These are phyloP conservation scores for Triticum turgidum DNA, from an alignment of 176 grass and related monocot species.

Conservation along the genomic window DNA sequence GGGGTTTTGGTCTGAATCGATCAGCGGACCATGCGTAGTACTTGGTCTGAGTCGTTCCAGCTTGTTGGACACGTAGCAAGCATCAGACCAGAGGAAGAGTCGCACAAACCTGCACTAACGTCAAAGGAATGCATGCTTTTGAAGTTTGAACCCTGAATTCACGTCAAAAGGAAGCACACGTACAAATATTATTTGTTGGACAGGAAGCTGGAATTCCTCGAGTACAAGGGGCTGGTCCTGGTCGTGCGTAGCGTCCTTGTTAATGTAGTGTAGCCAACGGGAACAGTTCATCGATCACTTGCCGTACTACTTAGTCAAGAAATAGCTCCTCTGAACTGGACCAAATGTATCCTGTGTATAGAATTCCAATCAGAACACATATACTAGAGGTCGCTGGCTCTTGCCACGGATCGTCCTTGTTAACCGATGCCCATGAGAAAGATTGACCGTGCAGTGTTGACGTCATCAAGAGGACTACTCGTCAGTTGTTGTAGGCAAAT, in stretches of 20 bases:
- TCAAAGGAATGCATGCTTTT: neutral
- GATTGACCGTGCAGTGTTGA: neutral
- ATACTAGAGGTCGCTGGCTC: neutral
- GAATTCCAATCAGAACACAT: neutral
- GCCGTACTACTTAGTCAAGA: neutral
- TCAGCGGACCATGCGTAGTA: neutral
- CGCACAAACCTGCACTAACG: neutral
- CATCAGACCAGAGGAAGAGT: neutral
- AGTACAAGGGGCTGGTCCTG: neutral
- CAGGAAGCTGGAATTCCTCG: neutral
- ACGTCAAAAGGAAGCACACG: conserved; percentile 21
- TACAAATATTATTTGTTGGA: neutral
- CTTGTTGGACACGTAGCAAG: neutral
- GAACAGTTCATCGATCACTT: neutral
- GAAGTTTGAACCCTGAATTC: conserved; percentile 4
- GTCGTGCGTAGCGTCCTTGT: neutral
- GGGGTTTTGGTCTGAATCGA: conserved; percentile 1
- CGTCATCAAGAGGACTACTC: neutral
- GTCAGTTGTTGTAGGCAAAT: neutral
- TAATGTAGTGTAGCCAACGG: neutral
- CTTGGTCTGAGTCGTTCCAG: neutral
- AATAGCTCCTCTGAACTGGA: neutral
- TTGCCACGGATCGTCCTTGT: neutral
- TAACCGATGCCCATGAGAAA: neutral
- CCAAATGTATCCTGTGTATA: neutral